Conservation (phyloP, 495 filamentous ascomycete species). For the Xylaria castorea region DNA sequence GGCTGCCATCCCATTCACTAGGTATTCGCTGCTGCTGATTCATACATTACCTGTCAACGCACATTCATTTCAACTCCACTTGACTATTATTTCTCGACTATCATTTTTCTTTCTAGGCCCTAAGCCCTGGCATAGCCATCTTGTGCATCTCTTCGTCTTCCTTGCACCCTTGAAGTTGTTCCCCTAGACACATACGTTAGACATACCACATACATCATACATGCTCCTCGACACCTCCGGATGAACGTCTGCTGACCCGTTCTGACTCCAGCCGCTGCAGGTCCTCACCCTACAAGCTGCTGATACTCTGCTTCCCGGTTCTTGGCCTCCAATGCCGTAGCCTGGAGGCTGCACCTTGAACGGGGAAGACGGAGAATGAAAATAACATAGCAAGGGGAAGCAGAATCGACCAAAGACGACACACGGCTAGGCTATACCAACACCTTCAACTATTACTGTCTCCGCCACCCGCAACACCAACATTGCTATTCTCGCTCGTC, state of each 20-base stretch:
- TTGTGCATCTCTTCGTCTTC: constrained; percentile 12
- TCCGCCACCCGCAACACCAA: constrained; percentile 4
- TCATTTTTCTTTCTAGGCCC: constrained; percentile 4
- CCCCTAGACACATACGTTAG: not conserved
- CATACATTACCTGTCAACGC: constrained; percentile 23
- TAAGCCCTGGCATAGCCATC: constrained; percentile 1
- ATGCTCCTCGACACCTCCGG: constrained; percentile 6
- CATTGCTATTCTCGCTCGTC: constrained; percentile 12
- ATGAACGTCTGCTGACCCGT: constrained; percentile 16
- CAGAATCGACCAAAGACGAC: not conserved
- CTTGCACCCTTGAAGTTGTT: constrained; percentile 12
- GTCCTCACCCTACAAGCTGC: constrained; percentile 17
- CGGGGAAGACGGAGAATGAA: constrained; percentile 23
- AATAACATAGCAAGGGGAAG: constrained; percentile 3
- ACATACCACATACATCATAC: constrained; percentile 25
- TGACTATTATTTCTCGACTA: not conserved
- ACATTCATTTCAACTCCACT: constrained; percentile 19
- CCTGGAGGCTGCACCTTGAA: constrained; percentile 27
- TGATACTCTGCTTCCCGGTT: constrained; percentile 12
- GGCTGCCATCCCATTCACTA: constrained; percentile 18
- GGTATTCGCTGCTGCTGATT: constrained; percentile 28
- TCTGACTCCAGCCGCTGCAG: constrained; percentile 24
- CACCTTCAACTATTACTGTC: constrained; percentile 1
- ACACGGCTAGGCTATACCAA: not conserved
- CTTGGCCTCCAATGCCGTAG: constrained; percentile 29